A percentile compares a stretch with the other conserved stretches of the same genome.
Evolutionary conservation across 2,329 filamentous ascomycete genomes (phyloP).

Genomic region (Aspergillus caelatus): DNA sequence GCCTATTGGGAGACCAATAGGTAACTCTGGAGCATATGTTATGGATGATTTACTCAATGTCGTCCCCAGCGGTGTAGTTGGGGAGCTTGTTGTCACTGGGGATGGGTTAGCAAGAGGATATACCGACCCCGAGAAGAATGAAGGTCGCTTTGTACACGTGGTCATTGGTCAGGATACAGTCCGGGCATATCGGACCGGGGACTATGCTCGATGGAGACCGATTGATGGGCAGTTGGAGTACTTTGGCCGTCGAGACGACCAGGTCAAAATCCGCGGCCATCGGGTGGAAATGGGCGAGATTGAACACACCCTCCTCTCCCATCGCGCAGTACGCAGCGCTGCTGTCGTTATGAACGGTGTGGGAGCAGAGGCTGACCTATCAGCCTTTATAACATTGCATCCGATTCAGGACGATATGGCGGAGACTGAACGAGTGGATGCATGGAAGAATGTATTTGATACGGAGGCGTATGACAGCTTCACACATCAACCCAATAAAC

Average conservation of each 20-base stretch:
- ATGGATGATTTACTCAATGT: background rate
- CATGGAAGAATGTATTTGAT: background rate
- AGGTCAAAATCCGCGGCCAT: background rate
- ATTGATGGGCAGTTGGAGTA: background rate
- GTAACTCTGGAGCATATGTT: background rate
- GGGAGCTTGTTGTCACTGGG: background rate
- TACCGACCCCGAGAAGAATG: background rate
- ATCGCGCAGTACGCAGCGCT: background rate
- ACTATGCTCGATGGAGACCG: background rate
- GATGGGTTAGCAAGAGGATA: background rate
- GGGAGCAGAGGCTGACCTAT: background rate
- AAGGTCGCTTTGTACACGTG: background rate
- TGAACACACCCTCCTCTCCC: background rate
- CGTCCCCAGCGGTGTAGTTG: background rate
- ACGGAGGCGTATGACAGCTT: background rate
- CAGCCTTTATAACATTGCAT: background rate
- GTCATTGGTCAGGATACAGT: background rate
- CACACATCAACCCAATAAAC: background rate
- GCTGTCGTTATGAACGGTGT: background rate
- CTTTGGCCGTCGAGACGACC: background rate
- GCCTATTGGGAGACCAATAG: background rate
- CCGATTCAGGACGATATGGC: background rate
- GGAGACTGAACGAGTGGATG: background rate
- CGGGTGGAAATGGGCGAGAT: background rate
- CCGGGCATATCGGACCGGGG: background rate